Percentiles rank a stretch among this genome's conserved stretches.
These are phyloP conservation scores for Claviceps paspali DNA, from an alignment of 2,329 filamentous ascomycete genomes.

Conservation along the genomic window DNA sequence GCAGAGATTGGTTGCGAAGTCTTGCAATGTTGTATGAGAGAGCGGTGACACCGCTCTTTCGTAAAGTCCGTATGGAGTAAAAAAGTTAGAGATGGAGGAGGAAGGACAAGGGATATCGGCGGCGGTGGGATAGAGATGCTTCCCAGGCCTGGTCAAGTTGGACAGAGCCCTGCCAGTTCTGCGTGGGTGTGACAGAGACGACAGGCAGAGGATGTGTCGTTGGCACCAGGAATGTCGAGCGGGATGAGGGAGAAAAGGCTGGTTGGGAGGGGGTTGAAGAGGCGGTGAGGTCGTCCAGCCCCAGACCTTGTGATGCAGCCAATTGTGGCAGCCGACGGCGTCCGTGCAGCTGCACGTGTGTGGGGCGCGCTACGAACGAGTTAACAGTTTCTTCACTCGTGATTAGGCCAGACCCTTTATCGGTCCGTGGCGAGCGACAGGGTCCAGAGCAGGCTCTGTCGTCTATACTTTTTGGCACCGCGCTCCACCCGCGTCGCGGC, in stretches of 20 bases:
- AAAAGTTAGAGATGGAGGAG: background rate
- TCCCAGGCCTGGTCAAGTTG: slow-evolving; percentile 4
- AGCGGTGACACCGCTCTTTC: slow-evolving; percentile 31
- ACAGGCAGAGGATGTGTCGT: slow-evolving; percentile 1
- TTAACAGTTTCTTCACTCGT: background rate
- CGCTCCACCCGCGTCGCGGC: too few species aligned
- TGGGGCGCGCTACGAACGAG: slow-evolving; percentile 7
- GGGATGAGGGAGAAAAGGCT: slow-evolving; percentile 6
- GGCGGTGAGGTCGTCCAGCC: slow-evolving; percentile 23
- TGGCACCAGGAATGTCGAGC: slow-evolving; percentile 4
- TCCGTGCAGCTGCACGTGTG: slow-evolving; percentile 15
- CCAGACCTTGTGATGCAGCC: slow-evolving; percentile 18
- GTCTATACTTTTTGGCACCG: background rate
- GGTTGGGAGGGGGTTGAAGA: slow-evolving; percentile 16
- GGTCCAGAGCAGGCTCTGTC: background rate
- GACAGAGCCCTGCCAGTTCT: slow-evolving; percentile 3
- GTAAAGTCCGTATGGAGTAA: slow-evolving; percentile 14
- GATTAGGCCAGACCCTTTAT: too few species aligned
- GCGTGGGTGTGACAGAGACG: slow-evolving; percentile 2
- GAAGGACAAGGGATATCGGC: slow-evolving; percentile 1
- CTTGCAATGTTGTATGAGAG: slow-evolving; percentile 21
- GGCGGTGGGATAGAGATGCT: background rate
- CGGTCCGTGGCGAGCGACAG: background rate
- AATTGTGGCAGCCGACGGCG: slow-evolving; percentile 18
- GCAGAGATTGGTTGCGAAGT: slow-evolving; percentile 16